Percentiles rank a stretch among this genome's conserved stretches.
Evolutionary conservation across 1,284 basidiomycete species (phyloP).

Genomic region (Malassezia caprae): DNA sequence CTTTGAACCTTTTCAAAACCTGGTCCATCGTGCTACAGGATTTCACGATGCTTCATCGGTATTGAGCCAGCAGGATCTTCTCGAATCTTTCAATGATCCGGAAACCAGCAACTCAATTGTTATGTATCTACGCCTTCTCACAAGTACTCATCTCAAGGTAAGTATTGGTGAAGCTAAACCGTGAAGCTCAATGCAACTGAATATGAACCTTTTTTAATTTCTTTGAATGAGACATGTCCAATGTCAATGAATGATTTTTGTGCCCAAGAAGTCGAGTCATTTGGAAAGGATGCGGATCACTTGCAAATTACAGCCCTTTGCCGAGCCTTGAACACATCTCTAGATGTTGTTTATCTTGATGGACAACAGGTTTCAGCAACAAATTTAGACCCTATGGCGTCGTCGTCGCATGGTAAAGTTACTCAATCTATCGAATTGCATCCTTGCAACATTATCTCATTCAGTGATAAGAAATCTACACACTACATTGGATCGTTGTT

Average conservation of each 20-base stretch:
- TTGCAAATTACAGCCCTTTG: constrained; percentile 39
- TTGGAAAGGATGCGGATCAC: constrained; percentile 43
- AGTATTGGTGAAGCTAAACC: not conserved
- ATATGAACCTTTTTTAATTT: constrained; percentile 35
- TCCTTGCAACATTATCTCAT: constrained; percentile 32
- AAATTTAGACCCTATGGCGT: not conserved
- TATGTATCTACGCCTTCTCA: constrained; percentile 32
- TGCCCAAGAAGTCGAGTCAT: constrained; percentile 33
- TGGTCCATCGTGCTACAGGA: constrained; percentile 12
- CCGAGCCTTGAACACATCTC: constrained; percentile 25
- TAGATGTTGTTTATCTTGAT: constrained; percentile 38
- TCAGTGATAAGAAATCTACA: constrained; percentile 32
- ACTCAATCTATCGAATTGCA: constrained; percentile 22
- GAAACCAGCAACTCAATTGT: constrained; percentile 39
- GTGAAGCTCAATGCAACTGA: constrained; percentile 26
- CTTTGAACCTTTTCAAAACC: constrained; percentile 27
- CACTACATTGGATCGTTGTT: constrained; percentile 1
- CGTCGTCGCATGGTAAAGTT: not conserved
- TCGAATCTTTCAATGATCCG: constrained; percentile 34
- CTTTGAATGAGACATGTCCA: constrained; percentile 20
- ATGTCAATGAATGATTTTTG: constrained; percentile 32
- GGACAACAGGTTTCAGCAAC: constrained; percentile 23
- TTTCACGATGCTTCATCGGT: not conserved
- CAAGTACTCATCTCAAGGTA: constrained; percentile 33
- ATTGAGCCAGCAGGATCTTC: constrained; percentile 5